Conservation (phyloP, 2,329 filamentous ascomycete species). For the Apiospora saccharicola region DNA sequence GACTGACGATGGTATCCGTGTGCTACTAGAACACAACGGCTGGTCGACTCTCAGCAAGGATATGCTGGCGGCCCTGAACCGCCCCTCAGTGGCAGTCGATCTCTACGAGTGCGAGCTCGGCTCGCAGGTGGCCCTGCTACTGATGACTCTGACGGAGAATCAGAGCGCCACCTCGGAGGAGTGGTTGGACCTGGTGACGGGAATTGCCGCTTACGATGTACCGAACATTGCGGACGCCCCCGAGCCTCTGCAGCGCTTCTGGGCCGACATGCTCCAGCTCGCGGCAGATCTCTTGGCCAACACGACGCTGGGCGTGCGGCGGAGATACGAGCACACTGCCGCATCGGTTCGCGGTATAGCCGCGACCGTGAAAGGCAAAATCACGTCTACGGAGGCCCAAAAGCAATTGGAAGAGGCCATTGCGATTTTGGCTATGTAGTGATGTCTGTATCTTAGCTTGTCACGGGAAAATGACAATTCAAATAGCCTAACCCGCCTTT, state of each 20-base stretch:
- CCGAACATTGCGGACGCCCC: slow-evolving; percentile 39
- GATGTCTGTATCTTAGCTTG: neutral
- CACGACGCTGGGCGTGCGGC: slow-evolving; percentile 54
- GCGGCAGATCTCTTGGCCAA: slow-evolving; percentile 59
- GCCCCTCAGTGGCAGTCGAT: slow-evolving; percentile 37
- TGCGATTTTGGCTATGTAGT: neutral
- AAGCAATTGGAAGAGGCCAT: slow-evolving; percentile 29
- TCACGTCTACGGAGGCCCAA: slow-evolving; percentile 25
- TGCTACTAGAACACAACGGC: slow-evolving; percentile 59
- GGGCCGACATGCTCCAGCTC: slow-evolving; percentile 64
- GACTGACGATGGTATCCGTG: slow-evolving; percentile 54
- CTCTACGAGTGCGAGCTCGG: slow-evolving; percentile 48
- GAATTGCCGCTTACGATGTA: slow-evolving; percentile 56
- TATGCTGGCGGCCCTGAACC: slow-evolving; percentile 52
- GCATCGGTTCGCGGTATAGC: slow-evolving; percentile 58
- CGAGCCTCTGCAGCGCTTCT: slow-evolving; percentile 55
- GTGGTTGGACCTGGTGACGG: slow-evolving; percentile 64
- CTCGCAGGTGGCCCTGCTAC: slow-evolving; percentile 62
- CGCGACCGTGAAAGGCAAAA: slow-evolving; percentile 45
- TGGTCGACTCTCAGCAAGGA: slow-evolving; percentile 63
- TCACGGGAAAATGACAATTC: neutral
- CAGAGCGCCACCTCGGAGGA: slow-evolving; percentile 56
- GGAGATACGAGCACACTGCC: slow-evolving; percentile 60
- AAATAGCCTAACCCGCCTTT: too few relatives aligned
- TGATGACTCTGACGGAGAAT: slow-evolving; percentile 60